Base-by-base conservation (phyloP, 108 stramenopile genomes). In the Stephanodiscus triporus region DNA sequence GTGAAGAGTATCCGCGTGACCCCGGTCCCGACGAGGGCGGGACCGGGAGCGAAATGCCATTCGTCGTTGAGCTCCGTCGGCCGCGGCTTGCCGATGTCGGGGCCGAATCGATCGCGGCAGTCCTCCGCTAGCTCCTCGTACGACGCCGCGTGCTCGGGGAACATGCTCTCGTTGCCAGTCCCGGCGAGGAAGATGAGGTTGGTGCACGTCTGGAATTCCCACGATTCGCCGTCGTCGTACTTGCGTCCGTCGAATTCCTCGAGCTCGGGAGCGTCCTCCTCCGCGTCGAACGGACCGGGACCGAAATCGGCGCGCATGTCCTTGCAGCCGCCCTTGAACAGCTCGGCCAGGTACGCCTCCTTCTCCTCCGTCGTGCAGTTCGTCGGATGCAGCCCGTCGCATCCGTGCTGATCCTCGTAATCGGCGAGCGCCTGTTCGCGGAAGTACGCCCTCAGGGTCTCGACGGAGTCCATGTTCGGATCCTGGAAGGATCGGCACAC, bases 1-100 rank as follows among this genome's bases (percentile, higher is more conserved):
- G 87, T 86, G 76, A 93, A 93, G 29, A 93, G 64, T 36, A 90
- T 81, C 10, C 77, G 61, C 6, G 86, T 68, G 2, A 73, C 82
- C 55, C 78, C 78, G 23, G 62, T 47, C 23, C 36, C 38, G 6
- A 64, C 66, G 49, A 89, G 66, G 63, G 89, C 84, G 36, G 4
- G 6, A 6, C 36, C 36, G 4, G 36, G 36, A 62, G 83, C 85
- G 78, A 93, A 88, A 22, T 61, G 37, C 77, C 79, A 86, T 20
- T 85, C 65, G 4, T 85, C 34, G 24, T 76, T 80, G 32, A 89
- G 50, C 14, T 66, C 64, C 36, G 68, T 50, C 14, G 93, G 93
- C 17, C 63, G 45, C 3, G 90, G 90, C 11, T 29, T 63, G 0
- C 91, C 87, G 13, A 64, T 61, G 7, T 58, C 36, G 6, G 36